These are phyloP conservation scores for Allium cepa DNA, from an alignment of 106 monocot genomes.

Conservation along the genomic window DNA sequence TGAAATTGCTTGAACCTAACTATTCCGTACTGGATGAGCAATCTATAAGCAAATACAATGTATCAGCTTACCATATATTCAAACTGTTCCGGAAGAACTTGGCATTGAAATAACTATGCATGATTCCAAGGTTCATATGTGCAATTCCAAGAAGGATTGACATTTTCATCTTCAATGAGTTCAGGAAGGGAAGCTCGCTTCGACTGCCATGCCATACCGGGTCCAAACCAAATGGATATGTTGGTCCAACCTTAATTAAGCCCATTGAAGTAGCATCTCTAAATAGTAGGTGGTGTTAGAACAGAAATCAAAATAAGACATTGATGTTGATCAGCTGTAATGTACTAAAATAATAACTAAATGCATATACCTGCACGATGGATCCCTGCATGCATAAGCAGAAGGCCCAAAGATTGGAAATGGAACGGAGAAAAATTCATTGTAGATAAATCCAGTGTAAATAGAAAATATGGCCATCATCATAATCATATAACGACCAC, in stretches of 20 bases:
- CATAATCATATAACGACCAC: slow-evolving; percentile 92
- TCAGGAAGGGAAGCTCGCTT: slow-evolving; percentile 93
- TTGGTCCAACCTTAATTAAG: slow-evolving; percentile 55
- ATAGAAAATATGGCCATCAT: slow-evolving; percentile 96
- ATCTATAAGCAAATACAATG: background rate
- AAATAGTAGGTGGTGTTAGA: background rate
- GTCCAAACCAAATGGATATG: slow-evolving; percentile 98
- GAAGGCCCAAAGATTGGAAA: slow-evolving; percentile 90
- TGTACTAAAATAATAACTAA: background rate
- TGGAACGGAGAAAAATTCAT: slow-evolving; percentile 96
- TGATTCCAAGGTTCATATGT: slow-evolving; percentile 96
- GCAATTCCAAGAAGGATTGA: slow-evolving; percentile 97
- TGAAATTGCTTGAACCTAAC: too few relatives aligned
- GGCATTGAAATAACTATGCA: slow-evolving; percentile 92
- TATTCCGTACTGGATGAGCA: background rate
- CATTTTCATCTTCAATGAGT: slow-evolving; percentile 99
- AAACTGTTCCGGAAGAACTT: slow-evolving; percentile 61
- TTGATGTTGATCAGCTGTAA: background rate
- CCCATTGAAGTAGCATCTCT: slow-evolving; percentile 84
- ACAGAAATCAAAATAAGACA: background rate
- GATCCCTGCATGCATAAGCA: slow-evolving; percentile 91
- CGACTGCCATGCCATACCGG: slow-evolving; percentile 89
- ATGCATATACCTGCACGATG: slow-evolving; percentile 71
- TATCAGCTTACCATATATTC: slow-evolving; percentile 68
- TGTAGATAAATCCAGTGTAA: slow-evolving; percentile 95